Evolutionary conservation across 139 green algal genomes (phyloP).

Genomic region (Chlamydomonas incerta): DNA sequence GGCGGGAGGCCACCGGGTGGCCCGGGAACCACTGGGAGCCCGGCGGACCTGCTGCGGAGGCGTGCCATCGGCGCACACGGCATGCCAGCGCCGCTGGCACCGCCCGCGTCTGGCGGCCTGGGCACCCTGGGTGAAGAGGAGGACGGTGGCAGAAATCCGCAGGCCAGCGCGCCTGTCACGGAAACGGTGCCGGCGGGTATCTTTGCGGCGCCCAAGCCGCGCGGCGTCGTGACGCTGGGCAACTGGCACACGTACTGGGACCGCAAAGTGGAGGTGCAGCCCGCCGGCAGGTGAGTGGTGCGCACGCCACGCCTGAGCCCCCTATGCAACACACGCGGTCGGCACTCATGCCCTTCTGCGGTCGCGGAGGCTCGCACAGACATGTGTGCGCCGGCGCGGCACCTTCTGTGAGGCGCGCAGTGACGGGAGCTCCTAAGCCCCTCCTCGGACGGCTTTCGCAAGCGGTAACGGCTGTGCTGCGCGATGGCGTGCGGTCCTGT

Average conservation of each 20-base stretch:
- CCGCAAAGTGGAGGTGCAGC: slow-evolving; percentile 16
- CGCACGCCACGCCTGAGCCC: too few relatives aligned
- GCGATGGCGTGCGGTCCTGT: too few relatives aligned
- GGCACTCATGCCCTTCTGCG: too few relatives aligned
- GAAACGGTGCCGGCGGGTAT: neutral
- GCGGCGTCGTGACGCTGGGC: neutral
- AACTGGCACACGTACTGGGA: slow-evolving; percentile 55
- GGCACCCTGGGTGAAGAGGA: slow-evolving; percentile 26
- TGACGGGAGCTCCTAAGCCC: too few relatives aligned
- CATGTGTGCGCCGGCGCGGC: too few relatives aligned
- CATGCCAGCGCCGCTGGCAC: neutral
- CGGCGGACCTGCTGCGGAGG: slow-evolving; percentile 16
- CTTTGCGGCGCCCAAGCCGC: neutral
- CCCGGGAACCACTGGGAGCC: neutral
- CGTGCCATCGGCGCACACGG: neutral
- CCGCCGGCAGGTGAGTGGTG: slow-evolving; percentile 46
- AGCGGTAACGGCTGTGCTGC: too few relatives aligned
- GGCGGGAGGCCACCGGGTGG: neutral
- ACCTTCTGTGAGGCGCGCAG: too few relatives aligned
- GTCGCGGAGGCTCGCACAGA: too few relatives aligned
- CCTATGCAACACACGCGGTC: too few relatives aligned
- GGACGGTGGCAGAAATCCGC: neutral
- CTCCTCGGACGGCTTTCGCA: too few relatives aligned
- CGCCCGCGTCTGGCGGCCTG: neutral
- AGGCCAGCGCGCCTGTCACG: neutral